phyloP scores from a whole-genome alignment of 257 asterid genomes.

The Fraxinus quadrangulata region DNA sequence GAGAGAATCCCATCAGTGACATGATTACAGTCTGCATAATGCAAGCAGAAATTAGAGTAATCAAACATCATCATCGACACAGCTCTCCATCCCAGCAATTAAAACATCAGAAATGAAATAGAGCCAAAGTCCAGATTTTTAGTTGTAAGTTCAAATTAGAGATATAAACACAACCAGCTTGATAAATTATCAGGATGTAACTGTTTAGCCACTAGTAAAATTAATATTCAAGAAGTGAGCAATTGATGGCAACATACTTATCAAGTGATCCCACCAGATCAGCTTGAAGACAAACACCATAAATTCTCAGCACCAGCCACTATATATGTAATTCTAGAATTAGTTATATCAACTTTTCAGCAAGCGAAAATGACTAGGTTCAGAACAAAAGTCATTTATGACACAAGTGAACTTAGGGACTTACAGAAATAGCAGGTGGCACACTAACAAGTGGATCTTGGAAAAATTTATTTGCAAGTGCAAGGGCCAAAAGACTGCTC shows the following conservation, averaged over 20 bases:
- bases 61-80: no score
- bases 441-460: conserved; percentile 90
- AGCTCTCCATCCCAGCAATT: no score
- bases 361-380: neutral
- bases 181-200: neutral
- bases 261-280: neutral
- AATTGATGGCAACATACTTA: neutral
- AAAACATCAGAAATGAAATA: no score
- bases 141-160: neutral
- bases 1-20: no score
- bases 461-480: conserved; percentile 87
- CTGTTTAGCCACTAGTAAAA: neutral
- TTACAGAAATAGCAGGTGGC: conserved; percentile 97
- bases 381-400: neutral
- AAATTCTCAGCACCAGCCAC: neutral
- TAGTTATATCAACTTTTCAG: neutral
- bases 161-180: neutral
- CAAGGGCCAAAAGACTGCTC: conserved; percentile 96
- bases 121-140: no score
- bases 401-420: conserved; percentile 19
- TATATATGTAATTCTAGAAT: neutral
- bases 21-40: no score
- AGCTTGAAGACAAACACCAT: neutral
- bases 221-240: neutral
- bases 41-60: no score